phyloP scores from a whole-genome alignment of 768 basidiomycete genomes.

The Rhodotorula babjevae region DNA sequence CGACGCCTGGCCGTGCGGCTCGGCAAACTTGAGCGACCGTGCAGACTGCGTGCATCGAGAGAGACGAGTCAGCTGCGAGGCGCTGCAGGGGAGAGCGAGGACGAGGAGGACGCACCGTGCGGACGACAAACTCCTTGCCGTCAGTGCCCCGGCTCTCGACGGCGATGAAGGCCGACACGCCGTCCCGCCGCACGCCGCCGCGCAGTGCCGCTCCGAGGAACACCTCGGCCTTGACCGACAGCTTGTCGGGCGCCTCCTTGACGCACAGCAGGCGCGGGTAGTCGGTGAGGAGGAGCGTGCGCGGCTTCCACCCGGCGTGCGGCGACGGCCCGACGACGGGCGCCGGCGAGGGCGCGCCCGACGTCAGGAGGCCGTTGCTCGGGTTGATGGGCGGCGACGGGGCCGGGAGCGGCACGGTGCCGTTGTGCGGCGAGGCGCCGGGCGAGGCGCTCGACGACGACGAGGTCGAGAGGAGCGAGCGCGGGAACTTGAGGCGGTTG shows the following conservation, averaged over 20 bases:
- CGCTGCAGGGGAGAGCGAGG: background rate
- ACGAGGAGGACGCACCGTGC: slow-evolving; percentile 18
- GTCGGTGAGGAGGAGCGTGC: slow-evolving; percentile 40
- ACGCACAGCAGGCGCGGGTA: slow-evolving; percentile 38
- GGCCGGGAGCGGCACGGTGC: background rate
- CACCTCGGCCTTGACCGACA: slow-evolving; percentile 39
- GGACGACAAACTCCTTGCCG: slow-evolving; percentile 17
- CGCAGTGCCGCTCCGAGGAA: slow-evolving; percentile 18
- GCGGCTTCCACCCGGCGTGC: slow-evolving; percentile 24
- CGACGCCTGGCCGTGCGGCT: slow-evolving; percentile 23
- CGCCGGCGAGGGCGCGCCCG: background rate
- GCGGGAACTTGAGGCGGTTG: slow-evolving; percentile 20
- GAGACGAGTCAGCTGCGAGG: background rate
- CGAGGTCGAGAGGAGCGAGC: slow-evolving; percentile 16
- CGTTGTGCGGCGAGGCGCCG: background rate
- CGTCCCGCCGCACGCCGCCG: slow-evolving; percentile 15
- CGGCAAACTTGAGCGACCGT: slow-evolving; percentile 34
- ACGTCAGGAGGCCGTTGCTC: background rate
- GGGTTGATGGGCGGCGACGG: background rate
- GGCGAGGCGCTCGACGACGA: background rate
- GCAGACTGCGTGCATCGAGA: slow-evolving; percentile 6
- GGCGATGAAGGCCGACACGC: slow-evolving; percentile 18
- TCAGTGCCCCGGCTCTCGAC: slow-evolving; percentile 7
- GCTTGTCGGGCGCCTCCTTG: slow-evolving; percentile 28
- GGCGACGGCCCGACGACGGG: background rate